Evolutionary conservation across 805 yeast genomes (phyloP), one percentile per base, ranked within the genome.

Genomic region (Teunomyces funiuensis): DNA sequence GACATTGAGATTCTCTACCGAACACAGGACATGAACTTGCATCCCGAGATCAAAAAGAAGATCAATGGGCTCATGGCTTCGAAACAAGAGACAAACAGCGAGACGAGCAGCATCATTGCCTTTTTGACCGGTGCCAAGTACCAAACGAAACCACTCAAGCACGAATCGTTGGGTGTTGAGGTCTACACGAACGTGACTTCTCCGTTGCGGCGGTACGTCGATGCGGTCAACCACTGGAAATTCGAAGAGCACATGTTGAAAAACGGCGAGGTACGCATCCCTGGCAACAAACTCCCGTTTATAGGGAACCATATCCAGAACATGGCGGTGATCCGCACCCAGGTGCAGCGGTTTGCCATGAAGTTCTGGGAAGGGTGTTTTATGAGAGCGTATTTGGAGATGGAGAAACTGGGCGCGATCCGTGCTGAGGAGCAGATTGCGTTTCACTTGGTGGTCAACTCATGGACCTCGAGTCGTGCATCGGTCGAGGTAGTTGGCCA

Each of bases 101-200:
- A 31, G 4, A 31, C 34, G 13, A 63, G 72, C 19, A 60, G 69
- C 33, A 50, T 77, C 16, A 57, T 74, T 10, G 63, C 76, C 5
- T 69, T 76, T 25, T 57, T 82, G 51, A 73, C 76, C 2, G 66
- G 79, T 14, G 83, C 91, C 3, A 68, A 66, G 27, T 71, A 76
- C 33, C 65, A 79, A 2, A 59, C 75, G 0, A 37, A 43, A 1
- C 76, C 85, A 0, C 47, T 51, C 0, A 55, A 52, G 0, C 97
- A 89, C 61, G 66, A 71, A 16, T 77, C 85, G 48, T 61, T 88
- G 19, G 95, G 90, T 3, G 61, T 86, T 6, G 58, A 63, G 0
- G 57, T 65, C 5, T 88, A 90, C 54, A 71, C 84, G 4, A 85
- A 88, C 14, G 83, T 86, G 6, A 90, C 98, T 0, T 89, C 63